phyloP scores from a whole-genome alignment of 192 early-diverging fungal species.

The Mycoemilia scoparia region DNA sequence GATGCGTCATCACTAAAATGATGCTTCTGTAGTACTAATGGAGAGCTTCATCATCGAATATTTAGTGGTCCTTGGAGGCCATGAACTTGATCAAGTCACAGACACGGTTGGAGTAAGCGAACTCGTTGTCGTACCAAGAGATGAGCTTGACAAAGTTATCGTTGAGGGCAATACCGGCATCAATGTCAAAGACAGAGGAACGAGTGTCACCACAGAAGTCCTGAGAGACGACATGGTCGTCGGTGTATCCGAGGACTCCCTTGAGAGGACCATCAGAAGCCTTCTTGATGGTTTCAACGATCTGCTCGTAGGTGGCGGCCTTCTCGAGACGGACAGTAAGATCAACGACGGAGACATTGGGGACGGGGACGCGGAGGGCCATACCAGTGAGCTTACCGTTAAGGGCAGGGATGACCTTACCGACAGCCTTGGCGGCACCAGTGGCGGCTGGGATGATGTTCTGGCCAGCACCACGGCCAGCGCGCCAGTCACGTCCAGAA shows the following conservation, averaged over 20 bases:
- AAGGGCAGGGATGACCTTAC: constrained; percentile 85
- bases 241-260: constrained; percentile 83
- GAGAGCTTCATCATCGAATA: too few species aligned
- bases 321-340: constrained; percentile 84
- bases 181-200: constrained; percentile 89
- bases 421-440: constrained; percentile 98
- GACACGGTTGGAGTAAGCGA: constrained; percentile 80
- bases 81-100: constrained; percentile 72
- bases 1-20: too few species aligned
- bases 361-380: constrained; percentile 90
- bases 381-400: constrained; percentile 96
- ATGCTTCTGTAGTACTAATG: too few species aligned
- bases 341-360: constrained; percentile 95
- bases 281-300: constrained; percentile 74
- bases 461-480: constrained; percentile 85
- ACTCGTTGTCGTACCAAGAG: constrained; percentile 85
- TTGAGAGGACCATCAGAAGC: constrained; percentile 63
- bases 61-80: constrained; percentile 35
- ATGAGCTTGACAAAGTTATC: constrained; percentile 93
- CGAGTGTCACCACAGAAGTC: constrained; percentile 86
- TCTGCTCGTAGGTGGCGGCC: constrained; percentile 77
- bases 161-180: constrained; percentile 87
- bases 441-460: constrained; percentile 98
- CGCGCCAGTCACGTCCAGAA: constrained; percentile 93
- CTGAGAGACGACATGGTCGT: constrained; percentile 86